These are phyloP conservation scores for Oldenlandia corymbosa DNA, from an alignment of 257 asterid genomes.

Conservation along the genomic window DNA sequence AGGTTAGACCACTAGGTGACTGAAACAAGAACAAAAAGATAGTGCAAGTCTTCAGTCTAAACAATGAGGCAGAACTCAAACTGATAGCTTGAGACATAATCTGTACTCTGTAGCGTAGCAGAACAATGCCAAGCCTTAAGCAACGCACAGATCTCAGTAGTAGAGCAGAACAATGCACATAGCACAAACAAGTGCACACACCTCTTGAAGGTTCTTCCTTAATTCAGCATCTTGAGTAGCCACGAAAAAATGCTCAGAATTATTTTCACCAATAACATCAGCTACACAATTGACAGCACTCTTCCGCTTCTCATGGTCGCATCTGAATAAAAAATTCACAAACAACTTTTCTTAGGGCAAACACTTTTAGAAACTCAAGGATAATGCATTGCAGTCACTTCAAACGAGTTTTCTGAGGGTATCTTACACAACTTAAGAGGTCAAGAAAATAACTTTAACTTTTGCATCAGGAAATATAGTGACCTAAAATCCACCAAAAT, in stretches of 20 bases:
- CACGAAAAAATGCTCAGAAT: slow-evolving; percentile 79
- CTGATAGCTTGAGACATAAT: too few species aligned
- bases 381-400: neutral
- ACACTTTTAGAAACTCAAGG: slow-evolving; percentile 13
- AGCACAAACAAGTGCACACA: slow-evolving; percentile 18
- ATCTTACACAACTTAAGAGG: neutral
- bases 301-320: slow-evolving; percentile 76
- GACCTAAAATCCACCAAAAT: neutral
- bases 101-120: too few species aligned
- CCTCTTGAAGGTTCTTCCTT: slow-evolving; percentile 72
- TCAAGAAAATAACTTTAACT: slow-evolving; percentile 1
- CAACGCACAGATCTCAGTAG: too few species aligned
- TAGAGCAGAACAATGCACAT: neutral
- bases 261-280: slow-evolving; percentile 72
- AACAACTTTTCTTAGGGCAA: neutral
- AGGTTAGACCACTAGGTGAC: too few species aligned
- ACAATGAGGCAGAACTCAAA: too few species aligned
- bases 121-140: too few species aligned
- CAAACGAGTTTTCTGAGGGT: neutral
- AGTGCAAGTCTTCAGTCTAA: too few species aligned
- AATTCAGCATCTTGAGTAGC: slow-evolving; percentile 87
- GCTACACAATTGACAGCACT: slow-evolving; percentile 64
- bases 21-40: too few species aligned
- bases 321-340: slow-evolving; percentile 39
- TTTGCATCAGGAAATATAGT: neutral